Evolutionary conservation across 192 early-diverging fungal genomes (phyloP).

Genomic region (Coemansia sp.): DNA sequence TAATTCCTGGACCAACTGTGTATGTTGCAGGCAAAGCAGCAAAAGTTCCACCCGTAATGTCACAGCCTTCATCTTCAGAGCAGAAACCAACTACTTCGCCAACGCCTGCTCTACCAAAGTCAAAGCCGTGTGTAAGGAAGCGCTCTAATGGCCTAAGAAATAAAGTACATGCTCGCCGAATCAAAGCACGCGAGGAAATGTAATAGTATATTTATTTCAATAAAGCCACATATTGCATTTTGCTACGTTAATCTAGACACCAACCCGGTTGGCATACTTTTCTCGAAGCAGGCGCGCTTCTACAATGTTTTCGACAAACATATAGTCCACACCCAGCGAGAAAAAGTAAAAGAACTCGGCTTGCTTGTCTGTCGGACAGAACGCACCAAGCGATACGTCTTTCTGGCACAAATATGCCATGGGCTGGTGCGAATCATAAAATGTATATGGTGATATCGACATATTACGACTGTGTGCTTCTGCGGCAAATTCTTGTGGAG

Average conservation of each 20-base stretch:
- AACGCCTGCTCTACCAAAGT: background rate
- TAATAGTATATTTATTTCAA: background rate
- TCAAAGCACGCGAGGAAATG: background rate
- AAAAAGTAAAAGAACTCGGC: constrained; percentile 50
- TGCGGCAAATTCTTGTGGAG: constrained; percentile 11
- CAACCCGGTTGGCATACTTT: too few species aligned
- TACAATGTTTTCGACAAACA: constrained; percentile 52
- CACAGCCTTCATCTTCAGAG: background rate
- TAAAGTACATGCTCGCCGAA: too few species aligned
- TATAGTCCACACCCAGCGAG: constrained; percentile 35
- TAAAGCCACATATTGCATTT: too few species aligned
- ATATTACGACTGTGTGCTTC: constrained; percentile 36
- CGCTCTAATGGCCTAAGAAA: background rate
- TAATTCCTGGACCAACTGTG: constrained; percentile 14
- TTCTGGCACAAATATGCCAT: constrained; percentile 36
- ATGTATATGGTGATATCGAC: constrained; percentile 44
- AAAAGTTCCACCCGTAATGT: background rate
- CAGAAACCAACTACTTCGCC: too few species aligned
- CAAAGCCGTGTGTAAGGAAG: background rate
- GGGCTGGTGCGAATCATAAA: constrained; percentile 50
- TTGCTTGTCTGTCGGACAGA: constrained; percentile 16
- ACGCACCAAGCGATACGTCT: background rate
- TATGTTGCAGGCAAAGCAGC: constrained; percentile 3
- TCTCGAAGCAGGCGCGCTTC: constrained; percentile 18
- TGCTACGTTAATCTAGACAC: too few species aligned